Percentiles rank a stretch among this genome's conserved stretches.
These are phyloP conservation scores for Lipomyces spencermartinsiae DNA, from an alignment of 805 yeast genomes.

Conservation along the genomic window DNA sequence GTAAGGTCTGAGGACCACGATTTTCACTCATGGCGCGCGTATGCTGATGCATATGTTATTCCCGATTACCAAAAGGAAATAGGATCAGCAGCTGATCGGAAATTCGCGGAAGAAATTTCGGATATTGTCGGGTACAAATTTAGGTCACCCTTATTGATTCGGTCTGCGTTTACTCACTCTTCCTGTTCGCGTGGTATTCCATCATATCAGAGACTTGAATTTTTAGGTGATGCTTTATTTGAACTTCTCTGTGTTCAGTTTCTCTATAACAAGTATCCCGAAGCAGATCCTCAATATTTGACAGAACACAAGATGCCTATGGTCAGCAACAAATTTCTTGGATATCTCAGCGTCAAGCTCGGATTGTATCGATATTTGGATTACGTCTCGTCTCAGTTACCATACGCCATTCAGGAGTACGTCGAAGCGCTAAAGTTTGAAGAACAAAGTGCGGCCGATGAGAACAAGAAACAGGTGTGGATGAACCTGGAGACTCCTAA, in stretches of 20 bases:
- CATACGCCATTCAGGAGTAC: constrained; percentile 13
- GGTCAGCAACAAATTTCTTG: constrained; percentile 20
- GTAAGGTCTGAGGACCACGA: constrained; percentile 7
- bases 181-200: constrained; percentile 6
- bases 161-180: constrained; percentile 20
- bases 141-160: constrained; percentile 5
- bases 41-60: background rate
- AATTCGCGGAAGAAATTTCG: constrained; percentile 9
- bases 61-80: constrained; percentile 4
- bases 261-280: constrained; percentile 14
- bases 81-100: constrained; percentile 3
- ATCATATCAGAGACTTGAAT: constrained; percentile 21
- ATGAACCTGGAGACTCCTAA: constrained; percentile 18
- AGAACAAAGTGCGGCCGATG: background rate
- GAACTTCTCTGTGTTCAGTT: constrained; percentile 15
- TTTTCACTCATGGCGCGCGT: constrained; percentile 10
- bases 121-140: constrained; percentile 14
- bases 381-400: constrained; percentile 13
- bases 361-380: constrained; percentile 13
- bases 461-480: constrained; percentile 13
- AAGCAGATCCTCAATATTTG: constrained; percentile 11
- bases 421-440: constrained; percentile 9
- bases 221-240: constrained; percentile 21
- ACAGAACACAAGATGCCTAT: constrained; percentile 17
- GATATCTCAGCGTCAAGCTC: constrained; percentile 11